These are phyloP conservation scores for Fibroporia radiculosa DNA, from an alignment of 768 basidiomycete species.

Conservation along the genomic window DNA sequence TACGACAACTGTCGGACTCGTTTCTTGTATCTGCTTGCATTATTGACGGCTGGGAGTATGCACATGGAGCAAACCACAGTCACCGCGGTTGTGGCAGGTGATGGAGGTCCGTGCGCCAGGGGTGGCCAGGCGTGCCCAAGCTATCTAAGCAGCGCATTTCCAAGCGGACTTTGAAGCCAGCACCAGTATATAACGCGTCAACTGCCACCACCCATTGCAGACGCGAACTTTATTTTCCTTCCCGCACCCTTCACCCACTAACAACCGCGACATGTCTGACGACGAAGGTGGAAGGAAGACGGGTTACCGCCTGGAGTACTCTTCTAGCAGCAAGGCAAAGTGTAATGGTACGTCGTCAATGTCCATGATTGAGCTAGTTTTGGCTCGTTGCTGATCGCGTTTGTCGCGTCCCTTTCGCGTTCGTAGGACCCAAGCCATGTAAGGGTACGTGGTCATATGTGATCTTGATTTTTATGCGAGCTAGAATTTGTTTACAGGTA, in stretches of 20 bases:
- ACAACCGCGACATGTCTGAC: constrained; percentile 27
- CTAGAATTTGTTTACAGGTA: constrained; percentile 34
- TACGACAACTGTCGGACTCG: too few species aligned
- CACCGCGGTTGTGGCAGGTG: not conserved
- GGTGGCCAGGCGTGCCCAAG: constrained; percentile 14
- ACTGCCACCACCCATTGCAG: constrained; percentile 11
- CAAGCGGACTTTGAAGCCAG: constrained; percentile 30
- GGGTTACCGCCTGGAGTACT: constrained; percentile 78
- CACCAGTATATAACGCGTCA: constrained; percentile 20
- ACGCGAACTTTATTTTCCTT: constrained; percentile 17
- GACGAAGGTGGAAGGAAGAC: constrained; percentile 35
- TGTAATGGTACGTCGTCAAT: constrained; percentile 59
- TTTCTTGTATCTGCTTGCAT: too few species aligned
- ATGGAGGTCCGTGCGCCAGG: constrained; percentile 12
- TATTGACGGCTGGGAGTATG: too few species aligned
- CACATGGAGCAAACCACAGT: not conserved
- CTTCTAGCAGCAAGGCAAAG: constrained; percentile 56
- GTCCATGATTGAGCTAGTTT: constrained; percentile 15
- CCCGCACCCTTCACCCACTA: constrained; percentile 4
- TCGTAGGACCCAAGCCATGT: constrained; percentile 71
- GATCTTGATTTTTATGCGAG: constrained; percentile 2
- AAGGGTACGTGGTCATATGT: constrained; percentile 34
- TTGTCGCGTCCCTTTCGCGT: constrained; percentile 20
- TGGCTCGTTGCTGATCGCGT: constrained; percentile 16
- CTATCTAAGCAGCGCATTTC: constrained; percentile 15